Evolutionary conservation across 176 grass and related monocot species (phyloP).

Genomic region (Hyparrhenia diplandra): DNA sequence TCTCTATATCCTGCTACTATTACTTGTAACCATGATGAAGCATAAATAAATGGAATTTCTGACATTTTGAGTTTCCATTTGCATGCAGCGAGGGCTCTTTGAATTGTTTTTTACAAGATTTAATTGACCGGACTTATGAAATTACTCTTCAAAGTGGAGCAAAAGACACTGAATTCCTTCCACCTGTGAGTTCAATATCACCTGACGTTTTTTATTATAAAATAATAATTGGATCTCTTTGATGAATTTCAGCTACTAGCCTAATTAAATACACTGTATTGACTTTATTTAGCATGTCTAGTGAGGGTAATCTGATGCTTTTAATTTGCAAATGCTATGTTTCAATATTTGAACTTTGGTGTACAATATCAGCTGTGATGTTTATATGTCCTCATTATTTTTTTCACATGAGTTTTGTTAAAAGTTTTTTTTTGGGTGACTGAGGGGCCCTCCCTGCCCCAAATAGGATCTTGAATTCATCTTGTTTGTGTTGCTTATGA

Average conservation of each 20-base stretch:
- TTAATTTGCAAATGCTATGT: background rate
- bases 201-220: background rate
- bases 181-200: conserved; percentile 71
- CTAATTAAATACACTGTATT: background rate
- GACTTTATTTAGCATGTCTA: background rate
- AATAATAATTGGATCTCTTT: background rate
- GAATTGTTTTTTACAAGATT: conserved; percentile 99
- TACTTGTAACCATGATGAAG: conserved; percentile 15
- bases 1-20: background rate
- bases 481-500: background rate
- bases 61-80: conserved; percentile 21
- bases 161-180: conserved; percentile 95
- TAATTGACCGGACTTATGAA: conserved; percentile 86
- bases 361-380: background rate
- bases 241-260: background rate
- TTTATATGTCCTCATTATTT: background rate
- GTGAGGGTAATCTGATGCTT: background rate
- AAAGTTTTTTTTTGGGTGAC: too few species aligned
- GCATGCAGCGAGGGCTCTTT: conserved; percentile 83
- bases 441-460: background rate
- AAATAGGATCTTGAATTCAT: background rate
- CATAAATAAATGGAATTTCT: conserved; percentile 4
- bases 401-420: background rate
- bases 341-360: background rate
- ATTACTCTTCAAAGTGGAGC: conserved; percentile 97